Evolutionary conservation across 768 basidiomycete genomes (phyloP), one percentile per base, ranked within the genome.

Genomic region (Leucosporidium creatinivorum): DNA sequence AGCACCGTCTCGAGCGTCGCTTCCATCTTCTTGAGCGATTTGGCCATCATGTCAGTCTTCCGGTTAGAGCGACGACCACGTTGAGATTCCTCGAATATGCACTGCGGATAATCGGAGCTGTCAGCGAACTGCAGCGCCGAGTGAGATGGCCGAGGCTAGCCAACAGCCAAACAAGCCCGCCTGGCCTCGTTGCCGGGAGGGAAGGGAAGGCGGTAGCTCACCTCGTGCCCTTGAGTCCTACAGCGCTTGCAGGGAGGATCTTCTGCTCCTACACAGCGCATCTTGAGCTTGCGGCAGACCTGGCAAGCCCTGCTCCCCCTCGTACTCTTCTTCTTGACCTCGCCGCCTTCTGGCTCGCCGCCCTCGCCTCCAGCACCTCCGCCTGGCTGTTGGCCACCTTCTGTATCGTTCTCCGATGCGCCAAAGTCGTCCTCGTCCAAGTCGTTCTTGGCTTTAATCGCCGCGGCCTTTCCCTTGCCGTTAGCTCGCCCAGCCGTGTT

Each of bases 81-180:
- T 77, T 97, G 93, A 2, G 89, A 91, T 77, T 97, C 94, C 80
- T 98, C 93, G 70, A 99, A 98, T 54, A 96, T 85, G 76, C 96
- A 99, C 73, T 71, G 63, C 33, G 23, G 23, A 36, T 0, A 7
- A 8, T n/a, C 39, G 55, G 4, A 4, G 15, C 4, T 8, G 17
- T 26, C 44, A 25, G 25, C 26, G 33, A 5, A 39, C 3, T 26
- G 39, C 36, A 48, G n/a, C 23, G 18, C 28, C 55, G 30, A 56
- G 18, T 28, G n/a, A 28, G 55, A 56, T 31, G n/a, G 39, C 39
- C 39, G 39, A 48, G 15, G 21, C 19, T 21, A 8, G 23, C 23
- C 33, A n/a, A 13, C 6, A 28, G 1, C 2, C 7, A 3, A 4
- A 18, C 25, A 4, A 5, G 5, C n/a, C 18, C 17, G 4, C 48